Percentiles rank a stretch among this genome's conserved stretches.
Evolutionary conservation across 352 stramenopile species (phyloP).

Genomic region (Elongisporangium anandrum): DNA sequence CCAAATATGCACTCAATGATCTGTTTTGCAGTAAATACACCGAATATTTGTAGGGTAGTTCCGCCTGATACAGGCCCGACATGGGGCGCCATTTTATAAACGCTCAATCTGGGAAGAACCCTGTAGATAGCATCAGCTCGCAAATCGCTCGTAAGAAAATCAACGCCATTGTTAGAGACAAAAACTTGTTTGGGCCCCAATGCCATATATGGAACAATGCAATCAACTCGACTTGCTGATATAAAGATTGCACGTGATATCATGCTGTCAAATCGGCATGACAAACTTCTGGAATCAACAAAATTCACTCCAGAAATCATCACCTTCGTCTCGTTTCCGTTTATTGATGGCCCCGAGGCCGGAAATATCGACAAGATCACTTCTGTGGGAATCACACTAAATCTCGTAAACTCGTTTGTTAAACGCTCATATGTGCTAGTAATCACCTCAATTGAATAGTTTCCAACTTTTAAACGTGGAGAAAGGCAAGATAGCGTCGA

Average conservation of each 20-base stretch:
- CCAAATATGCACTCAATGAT: constrained; percentile 42
- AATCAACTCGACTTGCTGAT: constrained; percentile 44
- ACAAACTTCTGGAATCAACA: constrained; percentile 29
- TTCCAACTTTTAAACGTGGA: constrained; percentile 19
- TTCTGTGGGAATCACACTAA: constrained; percentile 26
- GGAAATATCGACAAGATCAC: constrained; percentile 24
- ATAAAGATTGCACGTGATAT: constrained; percentile 29
- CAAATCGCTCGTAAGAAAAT: constrained; percentile 22
- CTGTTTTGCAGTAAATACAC: constrained; percentile 28
- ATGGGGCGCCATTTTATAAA: constrained; percentile 23
- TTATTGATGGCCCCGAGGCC: constrained; percentile 17
- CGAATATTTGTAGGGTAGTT: constrained; percentile 27
- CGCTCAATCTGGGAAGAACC: constrained; percentile 29
- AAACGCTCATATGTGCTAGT: constrained; percentile 12
- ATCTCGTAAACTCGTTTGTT: constrained; percentile 23
- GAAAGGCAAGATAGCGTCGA: constrained; percentile 16
- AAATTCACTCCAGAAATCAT: constrained; percentile 47
- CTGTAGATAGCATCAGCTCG: constrained; percentile 15
- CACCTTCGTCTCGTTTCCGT: constrained; percentile 10
- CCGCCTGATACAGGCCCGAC: constrained; percentile 27
- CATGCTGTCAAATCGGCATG: constrained; percentile 40
- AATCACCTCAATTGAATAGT: constrained; percentile 25
- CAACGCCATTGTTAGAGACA: constrained; percentile 55
- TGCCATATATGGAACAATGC: constrained; percentile 39
- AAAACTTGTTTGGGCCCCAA: constrained; percentile 32